These are phyloP conservation scores for Populus pruinosa DNA, from an alignment of 345 rosid species.

Conservation along the genomic window DNA sequence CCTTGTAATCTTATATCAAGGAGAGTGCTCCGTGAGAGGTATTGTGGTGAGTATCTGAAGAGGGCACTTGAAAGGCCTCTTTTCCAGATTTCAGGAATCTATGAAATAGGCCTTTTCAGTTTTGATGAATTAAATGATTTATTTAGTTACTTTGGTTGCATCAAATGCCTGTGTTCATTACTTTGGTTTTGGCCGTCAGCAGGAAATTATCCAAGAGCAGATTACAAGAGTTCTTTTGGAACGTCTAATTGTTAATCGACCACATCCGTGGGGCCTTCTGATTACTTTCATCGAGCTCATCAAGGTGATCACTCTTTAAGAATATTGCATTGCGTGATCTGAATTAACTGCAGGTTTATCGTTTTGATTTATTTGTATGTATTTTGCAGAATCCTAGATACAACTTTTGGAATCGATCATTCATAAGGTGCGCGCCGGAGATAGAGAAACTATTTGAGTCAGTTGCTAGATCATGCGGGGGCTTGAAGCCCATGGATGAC, in stretches of 20 bases:
- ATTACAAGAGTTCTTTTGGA: constrained; percentile 92
- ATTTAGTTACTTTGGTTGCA: neutral
- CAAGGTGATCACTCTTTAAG: constrained; percentile 43
- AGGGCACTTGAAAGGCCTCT: neutral
- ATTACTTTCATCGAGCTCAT: constrained; percentile 97
- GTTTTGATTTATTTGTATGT: neutral
- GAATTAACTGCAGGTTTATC: neutral
- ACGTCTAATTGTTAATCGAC: constrained; percentile 87
- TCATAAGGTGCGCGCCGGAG: constrained; percentile 86
- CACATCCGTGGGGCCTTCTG: constrained; percentile 99
- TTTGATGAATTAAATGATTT: neutral
- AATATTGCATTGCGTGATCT: neutral
- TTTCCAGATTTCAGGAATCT: neutral
- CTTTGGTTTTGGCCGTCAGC: neutral
- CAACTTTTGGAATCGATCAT: constrained; percentile 74
- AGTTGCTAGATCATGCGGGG: constrained; percentile 77
- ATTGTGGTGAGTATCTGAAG: neutral
- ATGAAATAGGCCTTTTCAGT: neutral
- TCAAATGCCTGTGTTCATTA: neutral
- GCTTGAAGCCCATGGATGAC: constrained; percentile 71
- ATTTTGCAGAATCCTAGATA: constrained; percentile 68
- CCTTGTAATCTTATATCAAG: neutral
- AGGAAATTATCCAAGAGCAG: constrained; percentile 98
- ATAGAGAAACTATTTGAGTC: constrained; percentile 86
- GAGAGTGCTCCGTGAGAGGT: neutral